Percentiles rank a stretch among this genome's conserved stretches.
These are phyloP conservation scores for Prunus persica DNA, from an alignment of 306 rosid genomes.

Conservation along the genomic window DNA sequence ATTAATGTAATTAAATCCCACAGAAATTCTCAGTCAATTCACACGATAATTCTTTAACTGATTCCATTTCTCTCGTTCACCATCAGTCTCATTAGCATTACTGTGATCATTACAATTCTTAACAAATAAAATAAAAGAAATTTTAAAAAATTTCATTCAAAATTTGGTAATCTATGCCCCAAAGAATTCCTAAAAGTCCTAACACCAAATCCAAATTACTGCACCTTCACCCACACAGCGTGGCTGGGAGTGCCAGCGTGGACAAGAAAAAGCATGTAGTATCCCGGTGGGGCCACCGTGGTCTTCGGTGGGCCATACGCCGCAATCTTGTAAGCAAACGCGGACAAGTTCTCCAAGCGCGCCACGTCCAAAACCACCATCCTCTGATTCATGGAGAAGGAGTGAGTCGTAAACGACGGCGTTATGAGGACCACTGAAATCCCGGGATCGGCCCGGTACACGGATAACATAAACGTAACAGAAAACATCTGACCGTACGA, in stretches of 20 bases:
- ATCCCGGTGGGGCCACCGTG: conserved; percentile 74
- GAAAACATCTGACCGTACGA: conserved; percentile 38
- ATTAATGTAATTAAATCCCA: neutral
- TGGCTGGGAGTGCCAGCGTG: conserved; percentile 62
- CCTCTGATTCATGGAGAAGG: conserved; percentile 66
- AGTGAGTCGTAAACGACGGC: conserved; percentile 72
- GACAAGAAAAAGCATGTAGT: conserved; percentile 56
- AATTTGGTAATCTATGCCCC: neutral
- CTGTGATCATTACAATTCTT: neutral
- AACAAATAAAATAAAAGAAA: neutral
- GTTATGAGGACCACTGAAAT: conserved; percentile 35
- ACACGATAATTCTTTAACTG: neutral
- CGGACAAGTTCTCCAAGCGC: conserved; percentile 18
- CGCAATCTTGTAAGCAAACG: conserved; percentile 33
- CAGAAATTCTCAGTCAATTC: neutral
- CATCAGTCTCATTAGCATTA: neutral
- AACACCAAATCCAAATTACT: neutral
- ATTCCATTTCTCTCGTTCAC: neutral
- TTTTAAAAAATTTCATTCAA: neutral
- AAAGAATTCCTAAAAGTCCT: neutral
- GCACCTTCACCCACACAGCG: conserved; percentile 60
- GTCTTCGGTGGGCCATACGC: conserved; percentile 40
- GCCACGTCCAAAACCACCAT: conserved; percentile 53
- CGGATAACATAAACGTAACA: conserved; percentile 34
- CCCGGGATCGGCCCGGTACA: neutral